Conservation (phyloP, 169 alveolate species). For the Eimeria zaria region DNA sequence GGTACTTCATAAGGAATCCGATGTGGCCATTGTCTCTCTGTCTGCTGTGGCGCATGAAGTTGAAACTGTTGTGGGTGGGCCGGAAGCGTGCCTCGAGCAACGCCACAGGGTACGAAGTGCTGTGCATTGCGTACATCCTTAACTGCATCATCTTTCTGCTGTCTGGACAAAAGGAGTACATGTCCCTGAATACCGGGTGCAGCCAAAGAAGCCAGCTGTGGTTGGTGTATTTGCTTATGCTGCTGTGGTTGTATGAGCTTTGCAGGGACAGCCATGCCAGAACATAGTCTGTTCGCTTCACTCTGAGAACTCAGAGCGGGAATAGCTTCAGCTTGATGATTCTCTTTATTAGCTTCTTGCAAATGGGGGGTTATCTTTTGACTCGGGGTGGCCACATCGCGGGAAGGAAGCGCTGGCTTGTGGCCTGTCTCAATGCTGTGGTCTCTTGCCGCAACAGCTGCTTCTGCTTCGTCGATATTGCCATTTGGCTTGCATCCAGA, state of each 20-base stretch:
- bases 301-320: background rate
- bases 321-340: background rate
- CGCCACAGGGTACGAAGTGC: slow-evolving; percentile 10
- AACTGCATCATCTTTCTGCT: background rate
- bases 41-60: background rate
- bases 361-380: background rate
- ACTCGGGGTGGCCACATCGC: background rate
- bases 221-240: background rate
- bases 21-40: background rate
- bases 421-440: background rate
- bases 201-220: slow-evolving; percentile 3
- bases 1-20: slow-evolving; percentile 5
- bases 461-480: background rate
- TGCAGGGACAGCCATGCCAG: background rate
- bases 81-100: slow-evolving; percentile 45
- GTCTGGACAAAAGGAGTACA: background rate
- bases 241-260: background rate
- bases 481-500: background rate
- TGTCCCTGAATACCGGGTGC: background rate
- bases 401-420: background rate
- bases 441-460: background rate
- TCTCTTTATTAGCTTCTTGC: background rate
- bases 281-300: background rate
- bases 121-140: background rate
- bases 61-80: background rate